Conservation (phyloP, 345 rosid genomes). For the Brassica juncea region DNA sequence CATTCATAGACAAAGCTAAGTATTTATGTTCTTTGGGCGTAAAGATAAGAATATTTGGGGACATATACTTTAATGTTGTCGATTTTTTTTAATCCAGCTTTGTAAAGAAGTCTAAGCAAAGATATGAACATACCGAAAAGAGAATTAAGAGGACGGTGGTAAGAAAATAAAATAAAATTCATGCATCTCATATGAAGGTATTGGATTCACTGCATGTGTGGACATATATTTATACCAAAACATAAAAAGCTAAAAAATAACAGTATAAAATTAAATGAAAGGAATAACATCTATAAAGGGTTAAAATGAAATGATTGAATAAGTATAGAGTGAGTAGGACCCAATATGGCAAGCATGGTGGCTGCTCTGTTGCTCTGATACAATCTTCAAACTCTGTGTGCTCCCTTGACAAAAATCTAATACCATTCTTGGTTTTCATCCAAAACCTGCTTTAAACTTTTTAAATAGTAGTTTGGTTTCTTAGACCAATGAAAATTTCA, state of each 20-base stretch:
- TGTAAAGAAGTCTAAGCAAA: constrained; percentile 29
- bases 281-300: constrained; percentile 2
- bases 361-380: constrained; percentile 27
- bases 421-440: constrained; percentile 18
- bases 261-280: not conserved
- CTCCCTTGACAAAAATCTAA: constrained; percentile 15
- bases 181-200: constrained; percentile 29
- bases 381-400: constrained; percentile 37
- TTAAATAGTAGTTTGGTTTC: not conserved
- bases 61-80: not conserved
- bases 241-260: not conserved
- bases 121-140: constrained; percentile 29
- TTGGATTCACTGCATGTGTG: constrained; percentile 37
- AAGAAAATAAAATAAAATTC: not conserved
- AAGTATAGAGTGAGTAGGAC: constrained; percentile 13
- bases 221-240: not conserved
- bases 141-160: constrained; percentile 1
- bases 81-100: not conserved
- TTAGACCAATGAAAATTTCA: constrained; percentile 7
- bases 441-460: not conserved
- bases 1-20: not conserved
- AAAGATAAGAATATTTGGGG: not conserved
- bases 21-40: not conserved
- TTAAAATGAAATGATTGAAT: constrained; percentile 16
- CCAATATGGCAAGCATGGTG: constrained; percentile 26